phyloP scores from a whole-genome alignment of 768 basidiomycete species.

The Nidularia sp. region DNA sequence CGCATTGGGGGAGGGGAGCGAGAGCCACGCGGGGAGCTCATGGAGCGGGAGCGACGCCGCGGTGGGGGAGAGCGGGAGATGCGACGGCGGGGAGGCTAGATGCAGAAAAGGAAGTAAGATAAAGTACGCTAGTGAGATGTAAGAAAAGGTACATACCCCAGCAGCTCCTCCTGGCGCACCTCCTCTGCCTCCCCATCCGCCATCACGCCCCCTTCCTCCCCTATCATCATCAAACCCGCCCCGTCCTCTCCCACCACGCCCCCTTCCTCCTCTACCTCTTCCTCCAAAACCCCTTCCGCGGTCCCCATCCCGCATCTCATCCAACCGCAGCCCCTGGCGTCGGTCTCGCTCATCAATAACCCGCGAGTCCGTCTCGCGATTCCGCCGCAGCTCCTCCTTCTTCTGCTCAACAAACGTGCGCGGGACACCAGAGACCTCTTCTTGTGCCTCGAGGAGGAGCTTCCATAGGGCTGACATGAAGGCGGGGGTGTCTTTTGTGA shows the following conservation, averaged over 20 bases:
- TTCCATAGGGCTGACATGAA: slow-evolving; percentile 93
- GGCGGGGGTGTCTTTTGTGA: slow-evolving; percentile 76
- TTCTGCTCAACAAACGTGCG: slow-evolving; percentile 87
- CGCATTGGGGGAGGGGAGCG: slow-evolving; percentile 33
- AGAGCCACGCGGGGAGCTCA: slow-evolving; percentile 24
- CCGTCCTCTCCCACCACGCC: slow-evolving; percentile 44
- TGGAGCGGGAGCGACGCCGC: slow-evolving; percentile 40
- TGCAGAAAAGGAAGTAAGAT: background rate
- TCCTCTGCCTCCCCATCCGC: slow-evolving; percentile 69
- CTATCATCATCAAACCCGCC: slow-evolving; percentile 42
- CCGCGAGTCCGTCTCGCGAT: slow-evolving; percentile 56
- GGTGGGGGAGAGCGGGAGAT: slow-evolving; percentile 46
- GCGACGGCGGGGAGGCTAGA: slow-evolving; percentile 41
- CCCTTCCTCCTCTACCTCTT: slow-evolving; percentile 52
- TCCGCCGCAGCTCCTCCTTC: slow-evolving; percentile 84
- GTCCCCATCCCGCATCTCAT: slow-evolving; percentile 61
- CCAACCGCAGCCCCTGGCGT: slow-evolving; percentile 45
- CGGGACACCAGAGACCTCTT: slow-evolving; percentile 85
- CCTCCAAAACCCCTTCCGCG: slow-evolving; percentile 30
- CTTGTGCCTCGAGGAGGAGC: slow-evolving; percentile 90
- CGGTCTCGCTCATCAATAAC: slow-evolving; percentile 72
- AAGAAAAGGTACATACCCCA: background rate
- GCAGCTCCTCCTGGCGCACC: slow-evolving; percentile 36
- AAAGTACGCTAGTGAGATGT: slow-evolving; percentile 15
- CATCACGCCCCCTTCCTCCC: slow-evolving; percentile 42